Evolutionary conservation across 2,329 filamentous ascomycete genomes (phyloP), one percentile per base, ranked within the genome.

Genomic region (Apiospora saccharicola): DNA sequence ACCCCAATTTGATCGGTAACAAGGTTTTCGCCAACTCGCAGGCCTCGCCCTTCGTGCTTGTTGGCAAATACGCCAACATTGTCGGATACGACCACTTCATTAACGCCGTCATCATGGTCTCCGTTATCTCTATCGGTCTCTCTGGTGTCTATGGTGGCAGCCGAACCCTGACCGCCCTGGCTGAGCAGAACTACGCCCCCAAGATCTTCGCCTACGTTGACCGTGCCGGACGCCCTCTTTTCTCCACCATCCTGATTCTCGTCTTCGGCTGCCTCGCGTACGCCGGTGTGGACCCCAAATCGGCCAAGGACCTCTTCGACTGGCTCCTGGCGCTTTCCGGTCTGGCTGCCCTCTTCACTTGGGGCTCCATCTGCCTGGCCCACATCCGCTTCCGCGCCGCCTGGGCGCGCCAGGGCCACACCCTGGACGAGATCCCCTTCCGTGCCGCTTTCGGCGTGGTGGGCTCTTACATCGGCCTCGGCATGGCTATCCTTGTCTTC

Each of bases 371-470:
- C 73, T 84, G 82, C 75, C 73, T 84, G 43, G 83, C 83, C 46
- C 86, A 86, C 74, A 82, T 88, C 74, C 83, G 83, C 69, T 86
- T 86, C 77, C 81, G 84, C 73, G 75, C 78, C 10, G 85, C 84
- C 5, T 79, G 85, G 67, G 79, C 79, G 34, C 79, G 77, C 0
- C 84, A 86, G 69, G 81, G 80, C 5, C 78, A 83, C 68, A 77
- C 80, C 68, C 80, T 92, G 1, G 88, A 91, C 53, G 92, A 94
- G 80, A 88, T 94, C 16, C 89, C 92, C 0, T 94, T 92, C 83
- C 81, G 85, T 69, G 89, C 90, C 2, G 82, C 89, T 47, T 85
- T 86, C 44, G 92, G 92, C 47, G 84, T 93, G 3, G 83, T 82
- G 10, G 92, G 92, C n/a, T 93, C 90, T 0, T 93, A 86, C 82